Conservation (phyloP, 1,284 basidiomycete genomes). For the Pisolithus thermaeus region DNA sequence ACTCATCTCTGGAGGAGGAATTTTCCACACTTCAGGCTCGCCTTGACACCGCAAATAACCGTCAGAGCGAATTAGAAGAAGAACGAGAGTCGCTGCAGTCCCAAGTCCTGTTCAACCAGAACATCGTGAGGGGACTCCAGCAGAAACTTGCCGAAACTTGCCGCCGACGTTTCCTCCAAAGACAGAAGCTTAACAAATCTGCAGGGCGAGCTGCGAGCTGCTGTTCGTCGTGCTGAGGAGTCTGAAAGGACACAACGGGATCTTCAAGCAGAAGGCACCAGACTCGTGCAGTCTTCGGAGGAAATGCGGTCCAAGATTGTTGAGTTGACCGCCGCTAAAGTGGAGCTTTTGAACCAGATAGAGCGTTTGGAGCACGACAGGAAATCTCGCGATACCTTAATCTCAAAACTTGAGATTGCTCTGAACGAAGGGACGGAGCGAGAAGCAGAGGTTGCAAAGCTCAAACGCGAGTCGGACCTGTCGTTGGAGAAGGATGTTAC, state of each 20-base stretch:
- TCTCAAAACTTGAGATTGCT: slow-evolving; percentile 55
- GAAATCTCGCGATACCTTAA: slow-evolving; percentile 48
- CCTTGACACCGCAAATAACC: slow-evolving; percentile 38
- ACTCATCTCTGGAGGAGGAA: slow-evolving; percentile 40
- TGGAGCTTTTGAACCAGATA: slow-evolving; percentile 60
- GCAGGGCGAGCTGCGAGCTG: slow-evolving; percentile 55
- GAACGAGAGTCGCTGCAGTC: slow-evolving; percentile 45
- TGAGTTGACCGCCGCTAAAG: slow-evolving; percentile 64
- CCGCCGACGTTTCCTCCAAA: slow-evolving; percentile 45
- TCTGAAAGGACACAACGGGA: slow-evolving; percentile 65
- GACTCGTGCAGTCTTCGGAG: slow-evolving; percentile 68
- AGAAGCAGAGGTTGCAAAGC: slow-evolving; percentile 39
- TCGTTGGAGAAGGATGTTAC: slow-evolving; percentile 47
- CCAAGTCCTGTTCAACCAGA: slow-evolving; percentile 41
- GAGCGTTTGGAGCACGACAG: slow-evolving; percentile 50
- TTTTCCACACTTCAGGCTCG: slow-evolving; percentile 37
- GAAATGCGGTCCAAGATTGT: slow-evolving; percentile 83
- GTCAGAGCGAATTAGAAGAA: slow-evolving; percentile 42
- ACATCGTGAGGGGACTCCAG: slow-evolving; percentile 45
- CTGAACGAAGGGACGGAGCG: slow-evolving; percentile 49
- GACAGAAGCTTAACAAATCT: slow-evolving; percentile 54
- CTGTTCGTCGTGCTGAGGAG: slow-evolving; percentile 63
- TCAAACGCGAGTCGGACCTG: slow-evolving; percentile 36
- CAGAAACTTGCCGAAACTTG: slow-evolving; percentile 52
- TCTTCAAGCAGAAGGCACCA: slow-evolving; percentile 66